Evolutionary conservation across 345 rosid species (phyloP).

Genomic region (Isatis tinctoria): DNA sequence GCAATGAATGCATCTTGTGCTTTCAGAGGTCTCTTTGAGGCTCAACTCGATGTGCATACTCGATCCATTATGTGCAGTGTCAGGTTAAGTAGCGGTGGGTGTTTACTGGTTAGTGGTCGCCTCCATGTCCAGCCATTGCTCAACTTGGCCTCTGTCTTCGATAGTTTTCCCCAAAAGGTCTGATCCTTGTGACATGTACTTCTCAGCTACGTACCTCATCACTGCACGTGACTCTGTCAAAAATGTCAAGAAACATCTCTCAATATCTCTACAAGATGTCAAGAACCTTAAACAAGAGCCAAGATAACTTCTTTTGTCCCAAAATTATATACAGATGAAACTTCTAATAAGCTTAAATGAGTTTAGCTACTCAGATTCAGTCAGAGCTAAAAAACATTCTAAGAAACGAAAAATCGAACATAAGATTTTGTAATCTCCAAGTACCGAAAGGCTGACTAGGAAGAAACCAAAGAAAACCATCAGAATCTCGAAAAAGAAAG

Average conservation of each 20-base stretch:
- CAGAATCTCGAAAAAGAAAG: not conserved
- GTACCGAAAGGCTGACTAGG: slow-evolving; percentile 62
- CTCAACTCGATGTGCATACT: too few species aligned
- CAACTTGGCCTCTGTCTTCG: slow-evolving; percentile 49
- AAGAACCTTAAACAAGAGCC: not conserved
- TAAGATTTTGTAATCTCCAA: slow-evolving; percentile 53
- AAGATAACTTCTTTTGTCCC: not conserved
- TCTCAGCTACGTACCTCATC: slow-evolving; percentile 63
- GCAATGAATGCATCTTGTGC: too few species aligned
- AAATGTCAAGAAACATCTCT: not conserved
- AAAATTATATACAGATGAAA: too few species aligned
- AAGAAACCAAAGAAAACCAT: not conserved
- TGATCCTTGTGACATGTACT: slow-evolving; percentile 45
- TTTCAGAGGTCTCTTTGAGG: too few species aligned
- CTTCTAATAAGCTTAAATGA: not conserved
- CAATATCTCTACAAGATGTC: not conserved
- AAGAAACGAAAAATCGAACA: slow-evolving; percentile 40
- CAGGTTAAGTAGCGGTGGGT: slow-evolving; percentile 42
- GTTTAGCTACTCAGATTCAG: not conserved
- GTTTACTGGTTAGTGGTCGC: slow-evolving; percentile 48
- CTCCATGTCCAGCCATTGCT: slow-evolving; percentile 68
- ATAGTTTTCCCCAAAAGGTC: slow-evolving; percentile 33
- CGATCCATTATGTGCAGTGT: slow-evolving; percentile 41
- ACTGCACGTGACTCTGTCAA: slow-evolving; percentile 65
- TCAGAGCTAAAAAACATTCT: too few species aligned